Base-by-base conservation (phyloP, 2,329 filamentous ascomycete genomes). In the Penicillium sclerotiorum region DNA sequence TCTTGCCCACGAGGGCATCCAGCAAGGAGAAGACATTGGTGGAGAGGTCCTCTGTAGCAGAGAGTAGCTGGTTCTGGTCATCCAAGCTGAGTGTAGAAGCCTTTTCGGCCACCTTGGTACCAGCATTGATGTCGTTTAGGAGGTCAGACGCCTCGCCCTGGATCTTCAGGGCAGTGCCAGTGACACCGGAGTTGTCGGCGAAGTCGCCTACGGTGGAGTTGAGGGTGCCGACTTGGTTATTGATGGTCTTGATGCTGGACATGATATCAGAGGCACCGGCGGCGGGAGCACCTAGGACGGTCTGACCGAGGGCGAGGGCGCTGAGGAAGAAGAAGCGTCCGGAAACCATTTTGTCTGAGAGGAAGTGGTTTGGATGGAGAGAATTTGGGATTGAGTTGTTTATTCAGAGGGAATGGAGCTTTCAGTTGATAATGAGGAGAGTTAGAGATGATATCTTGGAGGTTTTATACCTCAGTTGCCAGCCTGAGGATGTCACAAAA, bases 161-260 rank as follows among this genome's bases (percentile, higher is more conserved):
- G 27, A 47, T 38, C 45, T 47, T 47, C 27, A 47, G 21, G 8
- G 37, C 45, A 15, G 45, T 47, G 12, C 23, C 20, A 21, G 32
- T 47, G 8, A 41, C 37, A n/a, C 23, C 20, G 2, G 13, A 21
- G n/a, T 47, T 30, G n/a, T 23, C 32, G 36, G n/a, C 11, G 36
- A 47, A 47, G n/a, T 27, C 37, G 12, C 32, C 27, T 27, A 47
- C 27, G 20, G 45, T 32, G 11, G 28, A 32, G 28, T 32, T 32
- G 11, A 32, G 12, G 28, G 28, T 32, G 28, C 11, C 12, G 11
- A 32, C 11, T 13, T n/a, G 11, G 28, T 11, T 6, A 13, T 32
- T 32, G 28, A 32, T 32, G 28, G 28, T 32, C 11, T 32, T 11
- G 15, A 32, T 32, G 28, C 28, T 32, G 28, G 28, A 32, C 4